Evolutionary conservation across 176 grass and related monocot genomes (phyloP).

Genomic region (Hordeum vulgare): DNA sequence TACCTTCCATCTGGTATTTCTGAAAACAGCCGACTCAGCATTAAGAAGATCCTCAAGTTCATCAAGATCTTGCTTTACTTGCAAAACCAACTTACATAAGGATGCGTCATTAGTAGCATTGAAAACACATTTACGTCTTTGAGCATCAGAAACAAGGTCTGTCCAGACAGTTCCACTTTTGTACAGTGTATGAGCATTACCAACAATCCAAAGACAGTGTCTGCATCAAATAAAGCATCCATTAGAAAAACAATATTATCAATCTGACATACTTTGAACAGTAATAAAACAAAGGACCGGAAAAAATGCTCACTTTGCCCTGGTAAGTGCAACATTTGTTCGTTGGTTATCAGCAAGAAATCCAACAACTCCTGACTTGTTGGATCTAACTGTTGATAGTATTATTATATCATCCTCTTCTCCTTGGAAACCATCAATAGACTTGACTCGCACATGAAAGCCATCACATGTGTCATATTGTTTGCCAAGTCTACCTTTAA

Average conservation of each 20-base stretch:
- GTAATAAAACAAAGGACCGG: not conserved
- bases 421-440: slow-evolving; percentile 81
- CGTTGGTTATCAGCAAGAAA: slow-evolving; percentile 65
- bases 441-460: slow-evolving; percentile 65
- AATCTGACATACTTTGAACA: not conserved
- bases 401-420: slow-evolving; percentile 81
- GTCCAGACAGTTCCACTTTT: slow-evolving; percentile 58
- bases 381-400: slow-evolving; percentile 72
- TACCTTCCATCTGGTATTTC: slow-evolving; percentile 77
- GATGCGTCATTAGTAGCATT: slow-evolving; percentile 35
- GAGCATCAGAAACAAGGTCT: slow-evolving; percentile 44
- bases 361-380: slow-evolving; percentile 40
- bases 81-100: slow-evolving; percentile 48
- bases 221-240: slow-evolving; percentile 37
- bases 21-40: slow-evolving; percentile 66
- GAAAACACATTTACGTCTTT: slow-evolving; percentile 33
- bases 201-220: slow-evolving; percentile 83
- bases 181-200: slow-evolving; percentile 47
- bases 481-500: slow-evolving; percentile 47
- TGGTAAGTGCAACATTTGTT: slow-evolving; percentile 82
- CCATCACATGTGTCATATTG: slow-evolving; percentile 29
- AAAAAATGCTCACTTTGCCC: slow-evolving; percentile 51
- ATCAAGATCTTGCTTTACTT: slow-evolving; percentile 62
- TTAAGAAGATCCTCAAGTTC: slow-evolving; percentile 71
- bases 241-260: not conserved